Percentiles rank a stretch among this genome's conserved stretches.
These are phyloP conservation scores for Isoetes engelmannii DNA, from an alignment of 83 land plant species.

Conservation along the genomic window DNA sequence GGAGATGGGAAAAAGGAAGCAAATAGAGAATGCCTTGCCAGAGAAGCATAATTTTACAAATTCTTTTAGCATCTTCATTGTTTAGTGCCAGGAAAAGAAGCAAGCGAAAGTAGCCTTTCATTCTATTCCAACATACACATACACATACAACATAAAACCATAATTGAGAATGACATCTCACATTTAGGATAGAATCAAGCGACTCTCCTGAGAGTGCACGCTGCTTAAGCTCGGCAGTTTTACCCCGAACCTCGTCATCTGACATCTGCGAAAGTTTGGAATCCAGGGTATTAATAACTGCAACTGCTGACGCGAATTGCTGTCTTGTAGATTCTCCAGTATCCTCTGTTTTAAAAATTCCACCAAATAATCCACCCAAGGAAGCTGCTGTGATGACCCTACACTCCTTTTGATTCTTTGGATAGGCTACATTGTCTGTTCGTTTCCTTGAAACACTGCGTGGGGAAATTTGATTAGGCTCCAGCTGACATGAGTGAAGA, in stretches of 20 bases:
- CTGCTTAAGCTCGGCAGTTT: slow-evolving; percentile 50
- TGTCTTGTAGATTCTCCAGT: slow-evolving; percentile 72
- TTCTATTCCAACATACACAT: not conserved
- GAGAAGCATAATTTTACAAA: too few relatives aligned
- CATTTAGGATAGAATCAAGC: slow-evolving; percentile 79
- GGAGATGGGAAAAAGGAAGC: too few relatives aligned
- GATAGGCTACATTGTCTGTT: too few relatives aligned
- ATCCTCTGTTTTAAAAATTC: slow-evolving; percentile 70
- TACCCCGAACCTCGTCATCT: slow-evolving; percentile 64
- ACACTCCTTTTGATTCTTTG: not conserved
- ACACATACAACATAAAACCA: not conserved
- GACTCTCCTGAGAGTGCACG: slow-evolving; percentile 57
- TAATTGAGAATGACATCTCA: slow-evolving; percentile 30
- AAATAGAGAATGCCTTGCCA: too few relatives aligned
- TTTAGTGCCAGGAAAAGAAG: too few relatives aligned
- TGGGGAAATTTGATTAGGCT: too few relatives aligned
- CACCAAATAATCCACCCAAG: slow-evolving; percentile 70
- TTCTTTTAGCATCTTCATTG: too few relatives aligned
- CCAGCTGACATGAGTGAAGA: too few relatives aligned
- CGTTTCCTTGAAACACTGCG: too few relatives aligned
- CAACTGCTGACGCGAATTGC: slow-evolving; percentile 47
- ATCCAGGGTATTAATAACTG: slow-evolving; percentile 57
- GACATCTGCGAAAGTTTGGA: slow-evolving; percentile 44
- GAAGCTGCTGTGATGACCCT: slow-evolving; percentile 31
- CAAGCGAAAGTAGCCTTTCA: too few relatives aligned